These are phyloP conservation scores for Colletotrichum tamarilloi DNA, from an alignment of 2,329 filamentous ascomycete genomes.

Conservation along the genomic window DNA sequence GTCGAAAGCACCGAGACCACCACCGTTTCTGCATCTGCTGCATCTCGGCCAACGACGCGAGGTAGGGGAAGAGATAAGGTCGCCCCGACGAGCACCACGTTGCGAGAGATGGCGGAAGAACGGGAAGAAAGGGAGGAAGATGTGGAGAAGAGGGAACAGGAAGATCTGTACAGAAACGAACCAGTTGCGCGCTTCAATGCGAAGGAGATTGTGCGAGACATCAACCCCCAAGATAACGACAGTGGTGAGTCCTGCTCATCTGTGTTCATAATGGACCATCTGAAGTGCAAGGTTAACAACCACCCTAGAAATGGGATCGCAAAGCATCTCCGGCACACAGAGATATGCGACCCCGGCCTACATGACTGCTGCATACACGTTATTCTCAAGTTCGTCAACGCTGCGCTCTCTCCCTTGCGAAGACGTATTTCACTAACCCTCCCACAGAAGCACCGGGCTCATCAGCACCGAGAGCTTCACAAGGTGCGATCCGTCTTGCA, in stretches of 20 bases:
- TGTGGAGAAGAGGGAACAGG: background rate
- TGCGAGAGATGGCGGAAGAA: slow-evolving; percentile 1
- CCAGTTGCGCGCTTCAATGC: slow-evolving; percentile 17
- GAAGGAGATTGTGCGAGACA: slow-evolving; percentile 3
- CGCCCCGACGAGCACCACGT: background rate
- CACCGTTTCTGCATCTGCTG: background rate
- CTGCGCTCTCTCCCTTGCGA: background rate
- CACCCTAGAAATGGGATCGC: slow-evolving; percentile 20
- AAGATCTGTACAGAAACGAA: background rate
- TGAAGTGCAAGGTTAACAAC: background rate
- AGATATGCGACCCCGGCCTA: background rate
- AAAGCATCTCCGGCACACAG: slow-evolving; percentile 4
- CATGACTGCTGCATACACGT: slow-evolving; percentile 6
- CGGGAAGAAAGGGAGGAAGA: slow-evolving; percentile 5
- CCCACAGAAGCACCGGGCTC: slow-evolving; percentile 3
- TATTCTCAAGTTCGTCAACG: slow-evolving; percentile 16
- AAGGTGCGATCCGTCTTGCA: background rate
- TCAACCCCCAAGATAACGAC: slow-evolving; percentile 29
- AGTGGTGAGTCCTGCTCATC: slow-evolving; percentile 15
- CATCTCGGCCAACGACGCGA: background rate
- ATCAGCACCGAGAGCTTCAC: background rate
- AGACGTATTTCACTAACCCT: background rate
- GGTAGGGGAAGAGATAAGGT: background rate
- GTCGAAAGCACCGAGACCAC: background rate
- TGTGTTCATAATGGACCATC: background rate